These are phyloP conservation scores for Dioszegia hungarica DNA, from an alignment of 768 basidiomycete genomes.

Conservation along the genomic window DNA sequence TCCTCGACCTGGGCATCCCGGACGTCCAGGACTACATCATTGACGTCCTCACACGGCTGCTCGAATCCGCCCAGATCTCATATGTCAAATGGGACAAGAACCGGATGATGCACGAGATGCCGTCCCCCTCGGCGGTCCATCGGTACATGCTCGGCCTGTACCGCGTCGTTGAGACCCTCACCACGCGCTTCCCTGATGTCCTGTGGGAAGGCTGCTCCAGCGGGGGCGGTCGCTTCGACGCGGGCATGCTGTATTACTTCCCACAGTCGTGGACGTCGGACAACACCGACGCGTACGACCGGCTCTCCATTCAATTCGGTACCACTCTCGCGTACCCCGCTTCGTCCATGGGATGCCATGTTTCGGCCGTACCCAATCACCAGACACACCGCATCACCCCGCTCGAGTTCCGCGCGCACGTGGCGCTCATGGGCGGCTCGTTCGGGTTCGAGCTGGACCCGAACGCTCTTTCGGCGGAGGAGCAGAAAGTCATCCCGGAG, in stretches of 20 bases:
- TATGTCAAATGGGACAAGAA: conserved; percentile 42
- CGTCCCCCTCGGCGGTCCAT: conserved; percentile 14
- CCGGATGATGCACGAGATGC: conserved; percentile 29
- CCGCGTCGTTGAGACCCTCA: conserved; percentile 29
- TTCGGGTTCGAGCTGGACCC: conserved; percentile 41
- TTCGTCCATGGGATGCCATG: conserved; percentile 27
- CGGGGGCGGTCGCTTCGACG: conserved; percentile 33
- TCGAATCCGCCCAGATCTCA: conserved; percentile 12
- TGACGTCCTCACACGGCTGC: conserved; percentile 8
- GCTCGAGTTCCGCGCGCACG: conserved; percentile 32
- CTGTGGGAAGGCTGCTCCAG: conserved; percentile 35
- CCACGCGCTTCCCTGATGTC: conserved; percentile 26
- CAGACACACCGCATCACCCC: conserved; percentile 20
- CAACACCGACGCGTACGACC: conserved; percentile 27
- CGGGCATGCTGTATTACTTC: conserved; percentile 30
- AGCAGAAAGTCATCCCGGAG: conserved; percentile 16
- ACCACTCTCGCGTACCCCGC: conserved; percentile 29
- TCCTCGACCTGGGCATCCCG: conserved; percentile 19
- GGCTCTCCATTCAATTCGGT: conserved; percentile 30
- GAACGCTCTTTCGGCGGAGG: conserved; percentile 9
- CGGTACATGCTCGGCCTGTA: conserved; percentile 33
- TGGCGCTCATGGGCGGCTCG: conserved; percentile 35
- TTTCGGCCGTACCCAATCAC: conserved; percentile 31
- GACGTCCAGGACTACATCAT: conserved; percentile 36
- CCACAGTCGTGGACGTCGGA: conserved; percentile 33